Base-by-base conservation (phyloP, 768 basidiomycete genomes). In the Asterophora parasitica region DNA sequence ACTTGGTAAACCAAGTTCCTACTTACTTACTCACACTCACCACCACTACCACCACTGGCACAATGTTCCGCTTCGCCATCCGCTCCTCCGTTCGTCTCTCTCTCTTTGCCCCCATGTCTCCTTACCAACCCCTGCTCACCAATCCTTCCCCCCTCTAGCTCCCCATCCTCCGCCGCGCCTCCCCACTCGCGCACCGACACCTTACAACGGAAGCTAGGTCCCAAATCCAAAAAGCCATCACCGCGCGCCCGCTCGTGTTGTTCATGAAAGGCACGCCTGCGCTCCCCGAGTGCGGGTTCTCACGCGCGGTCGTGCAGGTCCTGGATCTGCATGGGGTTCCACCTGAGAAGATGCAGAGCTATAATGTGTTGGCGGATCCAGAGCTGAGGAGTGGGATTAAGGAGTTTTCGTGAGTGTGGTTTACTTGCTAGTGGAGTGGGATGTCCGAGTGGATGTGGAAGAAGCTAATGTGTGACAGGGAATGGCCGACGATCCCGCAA, bases 401-500 rank as follows among this genome's bases (percentile, higher is more conserved):
- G 68, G 93, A 97, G 65, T 98, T 91, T 65, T 94, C 92, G 94
- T 97, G 57, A 61, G 92, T 82, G n/a, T 4, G 28, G n/a, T 36
- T 17, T 34, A n/a, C 31, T 31, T 23, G 38, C 40, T n/a, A n/a
- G n/a, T n/a, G n/a, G n/a, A n/a, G n/a, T n/a, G 32, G 27, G 23
- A 9, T 48, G 6, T 27, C n/a, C n/a, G n/a, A n/a, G 7, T 38
- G 16, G 27, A 28, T 19, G 34, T 10, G 44, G 37, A 3, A 8
- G 46, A 31, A 16, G 8, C 34, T 19, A 31, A 36, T 23, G 13
- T 48, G 33, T 30, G 49, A 12, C 58, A 98, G 94, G 17, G 90
- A 96, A 54, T 99, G 95, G 95, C 95, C 95, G 11, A 99, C 95
- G 15, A 84, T 99, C 54, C 95, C 95, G 9, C 95, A 99, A 64